These are phyloP conservation scores for Amoebophrya sp. DNA, from an alignment of 169 alveolate species.

Conservation along the genomic window DNA sequence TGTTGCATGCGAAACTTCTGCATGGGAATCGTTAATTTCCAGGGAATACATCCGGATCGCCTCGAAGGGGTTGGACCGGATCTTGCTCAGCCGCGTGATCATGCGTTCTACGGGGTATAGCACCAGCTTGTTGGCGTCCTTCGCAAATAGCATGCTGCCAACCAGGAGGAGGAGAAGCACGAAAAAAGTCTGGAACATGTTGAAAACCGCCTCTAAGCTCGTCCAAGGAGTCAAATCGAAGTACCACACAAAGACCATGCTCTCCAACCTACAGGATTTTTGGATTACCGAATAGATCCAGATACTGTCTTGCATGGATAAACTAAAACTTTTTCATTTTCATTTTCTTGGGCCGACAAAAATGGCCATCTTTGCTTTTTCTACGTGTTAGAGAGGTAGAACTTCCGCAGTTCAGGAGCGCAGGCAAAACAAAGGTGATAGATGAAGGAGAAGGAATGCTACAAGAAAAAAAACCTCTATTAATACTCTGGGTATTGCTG, in stretches of 20 bases:
- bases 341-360: no score
- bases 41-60: constrained; percentile 12
- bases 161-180: constrained; percentile 36
- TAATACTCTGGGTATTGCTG: background rate
- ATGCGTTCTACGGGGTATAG: constrained; percentile 42
- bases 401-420: background rate
- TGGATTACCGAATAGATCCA: no score
- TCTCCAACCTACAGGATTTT: background rate
- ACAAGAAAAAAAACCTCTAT: no score
- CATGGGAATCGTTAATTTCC: background rate
- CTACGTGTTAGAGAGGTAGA: no score
- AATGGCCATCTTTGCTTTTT: no score
- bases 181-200: constrained; percentile 23
- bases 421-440: background rate
- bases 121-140: constrained; percentile 41
- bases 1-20: background rate
- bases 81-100: constrained; percentile 42
- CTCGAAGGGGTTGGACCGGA: constrained; percentile 41
- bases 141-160: constrained; percentile 35
- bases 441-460: background rate
- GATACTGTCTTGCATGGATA: no score
- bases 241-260: background rate
- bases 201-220: constrained; percentile 32
- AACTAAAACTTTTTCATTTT: no score
- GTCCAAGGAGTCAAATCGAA: background rate